phyloP scores from a whole-genome alignment of 495 filamentous ascomycete species.

The Aspergillus baeticus region DNA sequence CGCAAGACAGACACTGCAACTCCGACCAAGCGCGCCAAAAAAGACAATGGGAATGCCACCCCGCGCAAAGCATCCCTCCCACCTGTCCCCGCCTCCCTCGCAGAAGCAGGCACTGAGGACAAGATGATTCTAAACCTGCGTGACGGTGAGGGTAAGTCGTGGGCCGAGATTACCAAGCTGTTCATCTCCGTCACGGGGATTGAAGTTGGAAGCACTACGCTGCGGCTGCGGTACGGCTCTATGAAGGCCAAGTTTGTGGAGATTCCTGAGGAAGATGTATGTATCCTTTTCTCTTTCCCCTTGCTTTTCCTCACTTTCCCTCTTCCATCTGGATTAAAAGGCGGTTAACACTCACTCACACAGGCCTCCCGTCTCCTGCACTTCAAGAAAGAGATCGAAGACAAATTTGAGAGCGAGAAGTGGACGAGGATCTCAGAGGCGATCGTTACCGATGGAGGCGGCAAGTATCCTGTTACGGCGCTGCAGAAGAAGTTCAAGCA shows the following conservation, averaged over 20 bases:
- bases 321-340: not conserved
- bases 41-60: not conserved
- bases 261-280: constrained; percentile 19
- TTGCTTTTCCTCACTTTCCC: not conserved
- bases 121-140: constrained; percentile 23
- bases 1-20: not conserved
- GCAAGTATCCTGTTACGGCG: constrained; percentile 17
- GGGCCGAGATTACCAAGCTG: constrained; percentile 19
- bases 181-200: constrained; percentile 17
- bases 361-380: constrained; percentile 17
- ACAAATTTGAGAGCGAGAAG: constrained; percentile 23
- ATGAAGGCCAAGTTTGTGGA: constrained; percentile 27
- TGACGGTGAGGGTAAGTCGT: constrained; percentile 18
- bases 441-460: constrained; percentile 17
- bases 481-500: constrained; percentile 28
- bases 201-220: constrained; percentile 11
- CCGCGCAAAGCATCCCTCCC: not conserved
- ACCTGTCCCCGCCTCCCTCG: constrained; percentile 19
- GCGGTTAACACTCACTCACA: no score
- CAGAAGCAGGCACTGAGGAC: constrained; percentile 7
- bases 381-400: constrained; percentile 25
- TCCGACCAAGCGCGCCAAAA: constrained; percentile 3
- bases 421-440: constrained; percentile 19
- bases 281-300: constrained; percentile 4
- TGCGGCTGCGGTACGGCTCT: constrained; percentile 17